Conservation (phyloP, 805 yeast genomes). For the Blastobotrys chiropterorum region DNA sequence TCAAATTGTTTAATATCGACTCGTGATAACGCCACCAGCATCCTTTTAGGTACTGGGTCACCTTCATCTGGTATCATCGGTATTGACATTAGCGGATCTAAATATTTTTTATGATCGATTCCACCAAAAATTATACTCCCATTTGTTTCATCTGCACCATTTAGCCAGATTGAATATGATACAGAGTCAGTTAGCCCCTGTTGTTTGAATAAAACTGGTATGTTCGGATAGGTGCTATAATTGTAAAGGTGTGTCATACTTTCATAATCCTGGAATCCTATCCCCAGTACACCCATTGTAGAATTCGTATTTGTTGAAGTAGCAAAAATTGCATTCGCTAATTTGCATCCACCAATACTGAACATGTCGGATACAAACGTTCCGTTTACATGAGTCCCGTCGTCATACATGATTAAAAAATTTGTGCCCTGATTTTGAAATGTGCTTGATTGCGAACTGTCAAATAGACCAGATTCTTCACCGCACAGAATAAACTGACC, state of each 20-base stretch:
- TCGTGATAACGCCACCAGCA: neutral
- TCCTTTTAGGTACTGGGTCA: neutral
- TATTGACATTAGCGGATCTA: constrained; percentile 30
- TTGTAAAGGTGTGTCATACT: neutral
- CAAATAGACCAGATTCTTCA: neutral
- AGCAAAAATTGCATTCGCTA: neutral
- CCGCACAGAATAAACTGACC: neutral
- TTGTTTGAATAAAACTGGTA: constrained; percentile 53
- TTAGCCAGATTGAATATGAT: constrained; percentile 44
- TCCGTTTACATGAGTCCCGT: neutral
- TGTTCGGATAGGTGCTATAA: constrained; percentile 43
- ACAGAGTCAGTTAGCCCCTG: constrained; percentile 37
- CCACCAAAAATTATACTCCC: constrained; percentile 49
- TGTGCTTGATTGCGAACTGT: neutral
- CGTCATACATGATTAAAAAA: neutral
- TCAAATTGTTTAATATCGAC: neutral
- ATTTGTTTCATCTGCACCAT: constrained; percentile 26
- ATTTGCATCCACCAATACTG: neutral
- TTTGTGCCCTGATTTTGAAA: neutral
- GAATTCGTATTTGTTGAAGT: neutral
- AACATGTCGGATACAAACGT: neutral
- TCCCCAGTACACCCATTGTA: neutral
- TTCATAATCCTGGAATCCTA: neutral
- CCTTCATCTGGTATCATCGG: constrained; percentile 15
- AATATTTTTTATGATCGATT: constrained; percentile 42